A percentile compares a stretch with the other conserved stretches of the same genome.
Evolutionary conservation across 2,329 filamentous ascomycete species (phyloP).

Genomic region (Truncatella angustata): DNA sequence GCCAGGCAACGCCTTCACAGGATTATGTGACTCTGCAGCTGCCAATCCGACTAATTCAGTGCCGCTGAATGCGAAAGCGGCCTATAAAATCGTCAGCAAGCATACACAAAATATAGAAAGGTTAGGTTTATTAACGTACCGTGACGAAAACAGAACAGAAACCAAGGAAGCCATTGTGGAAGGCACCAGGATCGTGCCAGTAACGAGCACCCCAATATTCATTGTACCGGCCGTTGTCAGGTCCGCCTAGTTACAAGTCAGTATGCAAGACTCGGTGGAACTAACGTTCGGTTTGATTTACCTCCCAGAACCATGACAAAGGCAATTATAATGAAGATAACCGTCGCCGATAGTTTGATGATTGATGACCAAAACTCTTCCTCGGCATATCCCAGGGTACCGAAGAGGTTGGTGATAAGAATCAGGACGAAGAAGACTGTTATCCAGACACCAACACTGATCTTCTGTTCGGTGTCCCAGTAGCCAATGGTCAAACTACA

Average conservation of each 20-base stretch:
- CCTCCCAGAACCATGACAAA: slow-evolving; percentile 55
- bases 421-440: slow-evolving; percentile 54
- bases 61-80: slow-evolving; percentile 71
- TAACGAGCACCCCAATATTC: slow-evolving; percentile 49
- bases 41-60: slow-evolving; percentile 75
- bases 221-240: slow-evolving; percentile 41
- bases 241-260: no score
- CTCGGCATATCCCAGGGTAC: slow-evolving; percentile 53
- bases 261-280: no score
- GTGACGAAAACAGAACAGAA: slow-evolving; percentile 69
- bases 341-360: slow-evolving; percentile 56
- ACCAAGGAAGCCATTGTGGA: slow-evolving; percentile 72
- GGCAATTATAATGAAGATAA: slow-evolving; percentile 63
- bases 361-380: slow-evolving; percentile 60
- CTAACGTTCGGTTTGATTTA: no score
- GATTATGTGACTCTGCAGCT: slow-evolving; percentile 69
- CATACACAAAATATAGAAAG: no score
- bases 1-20: slow-evolving; percentile 70
- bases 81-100: slow-evolving; percentile 23
- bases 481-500: slow-evolving; percentile 46
- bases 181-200: slow-evolving; percentile 53
- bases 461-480: slow-evolving; percentile 40
- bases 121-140: background rate
- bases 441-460: slow-evolving; percentile 52
- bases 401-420: slow-evolving; percentile 54